phyloP scores from a whole-genome alignment of 2,329 filamentous ascomycete genomes.

The Nemania sp. region DNA sequence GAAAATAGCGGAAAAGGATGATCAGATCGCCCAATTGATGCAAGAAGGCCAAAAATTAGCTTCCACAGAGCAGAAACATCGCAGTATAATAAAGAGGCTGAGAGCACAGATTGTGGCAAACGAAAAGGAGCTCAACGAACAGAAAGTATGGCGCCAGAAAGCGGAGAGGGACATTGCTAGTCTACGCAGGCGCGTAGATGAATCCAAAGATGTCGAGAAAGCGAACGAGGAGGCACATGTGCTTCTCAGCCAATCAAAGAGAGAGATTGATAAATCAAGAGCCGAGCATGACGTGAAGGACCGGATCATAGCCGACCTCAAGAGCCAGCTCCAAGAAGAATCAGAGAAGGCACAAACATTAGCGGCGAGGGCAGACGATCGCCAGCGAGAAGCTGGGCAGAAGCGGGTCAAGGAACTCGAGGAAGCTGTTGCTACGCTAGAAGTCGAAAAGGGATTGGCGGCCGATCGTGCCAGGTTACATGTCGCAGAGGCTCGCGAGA shows the following conservation, averaged over 20 bases:
- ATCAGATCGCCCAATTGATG: constrained; percentile 85
- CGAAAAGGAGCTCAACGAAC: constrained; percentile 65
- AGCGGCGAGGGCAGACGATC: constrained; percentile 67
- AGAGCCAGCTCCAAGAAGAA: constrained; percentile 69
- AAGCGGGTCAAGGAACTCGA: constrained; percentile 55
- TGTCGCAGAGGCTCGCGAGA: constrained; percentile 72
- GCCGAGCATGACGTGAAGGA: constrained; percentile 66
- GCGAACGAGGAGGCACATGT: constrained; percentile 47
- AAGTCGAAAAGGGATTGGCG: constrained; percentile 76
- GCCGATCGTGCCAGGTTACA: constrained; percentile 69
- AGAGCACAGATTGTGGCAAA: constrained; percentile 66
- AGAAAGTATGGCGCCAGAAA: constrained; percentile 62
- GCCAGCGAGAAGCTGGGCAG: constrained; percentile 69
- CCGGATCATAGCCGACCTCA: constrained; percentile 68
- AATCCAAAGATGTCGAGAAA: constrained; percentile 60
- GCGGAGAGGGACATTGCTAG: constrained; percentile 53
- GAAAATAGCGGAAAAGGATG: constrained; percentile 85
- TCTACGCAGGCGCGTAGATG: constrained; percentile 52
- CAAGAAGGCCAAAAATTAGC: constrained; percentile 90
- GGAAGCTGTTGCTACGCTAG: constrained; percentile 64
- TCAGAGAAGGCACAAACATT: constrained; percentile 67
- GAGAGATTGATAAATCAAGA: constrained; percentile 59
- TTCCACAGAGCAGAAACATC: constrained; percentile 81
- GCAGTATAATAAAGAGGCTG: constrained; percentile 81
- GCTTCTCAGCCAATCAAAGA: constrained; percentile 35